Evolutionary conservation across 2,329 filamentous ascomycete genomes (phyloP), one percentile per base, ranked within the genome.

Genomic region (Aureobasidium melanogenum): DNA sequence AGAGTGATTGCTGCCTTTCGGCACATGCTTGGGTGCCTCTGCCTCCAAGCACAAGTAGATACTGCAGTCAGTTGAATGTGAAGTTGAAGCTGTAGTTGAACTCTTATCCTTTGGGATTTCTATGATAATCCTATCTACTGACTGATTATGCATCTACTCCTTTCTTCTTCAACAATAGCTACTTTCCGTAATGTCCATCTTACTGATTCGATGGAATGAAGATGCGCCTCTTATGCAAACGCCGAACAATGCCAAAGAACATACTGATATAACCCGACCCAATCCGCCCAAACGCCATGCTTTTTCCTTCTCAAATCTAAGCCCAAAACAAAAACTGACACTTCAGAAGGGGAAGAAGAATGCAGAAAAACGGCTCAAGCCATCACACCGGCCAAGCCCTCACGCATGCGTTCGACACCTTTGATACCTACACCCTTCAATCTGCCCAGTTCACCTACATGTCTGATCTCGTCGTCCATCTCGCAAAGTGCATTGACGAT

Each of bases 401-500:
- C 64, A 39, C 78, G 67, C 79, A 81, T 81, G 32, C 76, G 77
- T 68, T 80, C 78, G 28, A 80, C 77, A n/a, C 76, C 77, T 67
- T 77, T 79, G 4, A 72, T 69, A 0, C 79, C 79, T 0, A 81
- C 79, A 5, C 79, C 79, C 64, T 76, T 80, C 60, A 81, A 62
- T 66, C 74, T 71, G 19, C 56, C 44, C 36, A 38, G 8, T 48
- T 61, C 61, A 26, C 51, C 63, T 14, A 54, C 50, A 41, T 54
- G 50, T 28, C 50, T 39, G 60, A 43, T 30, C 5, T 69, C 74
- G 15, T 72, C 71, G n/a, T 77, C 76, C 71, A 79, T 72, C 64
- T 79, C 78, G 34, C 77, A 73, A 14, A 81, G 66, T 63, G 73
- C 76, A 41, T 76, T 76, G 1, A 80, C 78, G 39, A 81, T 81